Evolutionary conservation across 2,329 filamentous ascomycete genomes (phyloP), one percentile per base, ranked within the genome.

Genomic region (Colletotrichum orbiculare): DNA sequence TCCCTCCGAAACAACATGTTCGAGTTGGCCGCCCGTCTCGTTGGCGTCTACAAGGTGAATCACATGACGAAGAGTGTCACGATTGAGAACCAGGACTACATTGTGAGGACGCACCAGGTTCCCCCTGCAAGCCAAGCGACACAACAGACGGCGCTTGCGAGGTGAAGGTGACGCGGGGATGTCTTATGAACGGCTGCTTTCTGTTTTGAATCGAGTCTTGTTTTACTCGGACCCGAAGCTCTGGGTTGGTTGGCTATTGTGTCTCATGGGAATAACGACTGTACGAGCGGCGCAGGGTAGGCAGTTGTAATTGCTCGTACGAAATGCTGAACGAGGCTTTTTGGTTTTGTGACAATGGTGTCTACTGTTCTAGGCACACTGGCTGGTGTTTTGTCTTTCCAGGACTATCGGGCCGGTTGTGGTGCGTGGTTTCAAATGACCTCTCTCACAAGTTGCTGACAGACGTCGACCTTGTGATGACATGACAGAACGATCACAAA

Each of bases 1-100:
- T 97, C 94, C 13, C 84, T 99, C 73, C 87, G 96, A 73, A 99
- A 99, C 81, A 99, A 99, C 83, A 99, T 99, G 96, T 99, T 99
- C 79, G 96, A 99, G 83, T 88, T 99, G 68, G 95, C 96, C n/a
- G 89, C 93, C 63, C 88, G 96, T 60, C 86, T 99, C 65, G 94
- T 99, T 12, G 96, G 96, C 71, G 96, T 99, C 60, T 99, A 99
- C 84, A 99, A 99, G 84, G 96, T 99, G 76, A 98, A 97, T 79
- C 95, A 99, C 79, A 99, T 98, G 89, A 96, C 92, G 67, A 96
- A 95, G 87, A 94, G 91, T 77, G 92, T 96, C 25, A 94, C 92
- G 57, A 93, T 96, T 68, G 92, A 96, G 79, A 96, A 96, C 79
- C 84, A 83, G 70, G 91, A 96, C 79, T 96, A 90, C 74, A 92